Conservation (phyloP, 2,329 filamentous ascomycete species). For the Colletotrichum destructivum region DNA sequence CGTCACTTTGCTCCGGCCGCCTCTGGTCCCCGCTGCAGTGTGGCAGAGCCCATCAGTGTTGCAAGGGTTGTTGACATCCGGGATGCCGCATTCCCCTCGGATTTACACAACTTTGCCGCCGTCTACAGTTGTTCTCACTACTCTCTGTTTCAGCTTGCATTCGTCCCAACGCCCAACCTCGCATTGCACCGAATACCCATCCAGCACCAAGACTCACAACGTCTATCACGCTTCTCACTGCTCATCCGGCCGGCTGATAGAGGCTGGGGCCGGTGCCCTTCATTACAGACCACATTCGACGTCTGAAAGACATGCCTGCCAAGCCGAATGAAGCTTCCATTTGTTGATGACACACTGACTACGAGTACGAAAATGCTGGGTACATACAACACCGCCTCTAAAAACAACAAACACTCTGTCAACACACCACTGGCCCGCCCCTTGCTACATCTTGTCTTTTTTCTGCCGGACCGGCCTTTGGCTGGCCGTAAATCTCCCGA, state of each 20-base stretch:
- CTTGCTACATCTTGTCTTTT: conserved; percentile 6
- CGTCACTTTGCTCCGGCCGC: conserved; percentile 8
- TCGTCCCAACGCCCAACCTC: conserved; percentile 3
- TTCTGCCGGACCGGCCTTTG: conserved; percentile 14
- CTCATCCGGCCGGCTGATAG: not conserved
- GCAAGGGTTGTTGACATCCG: conserved; percentile 5
- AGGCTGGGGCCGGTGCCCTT: conserved; percentile 19
- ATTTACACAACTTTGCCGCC: not conserved
- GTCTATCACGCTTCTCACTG: conserved; percentile 1
- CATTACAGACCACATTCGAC: conserved; percentile 27
- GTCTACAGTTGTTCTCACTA: not conserved
- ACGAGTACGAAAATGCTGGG: not conserved
- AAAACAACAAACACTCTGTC: no score
- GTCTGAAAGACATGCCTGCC: conserved; percentile 35
- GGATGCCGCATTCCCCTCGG: conserved; percentile 12
- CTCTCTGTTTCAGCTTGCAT: not conserved
- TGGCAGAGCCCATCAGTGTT: conserved; percentile 2
- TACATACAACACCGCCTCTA: not conserved
- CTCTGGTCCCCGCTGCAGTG: conserved; percentile 18
- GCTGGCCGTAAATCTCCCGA: conserved; percentile 30
- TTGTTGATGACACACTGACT: conserved; percentile 11
- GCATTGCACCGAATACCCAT: not conserved
- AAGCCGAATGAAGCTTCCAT: conserved; percentile 13
- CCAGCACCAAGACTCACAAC: not conserved
- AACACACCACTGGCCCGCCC: not conserved